Base-by-base conservation (phyloP, 352 stramenopile species). In the Globisporangium orthogonon region DNA sequence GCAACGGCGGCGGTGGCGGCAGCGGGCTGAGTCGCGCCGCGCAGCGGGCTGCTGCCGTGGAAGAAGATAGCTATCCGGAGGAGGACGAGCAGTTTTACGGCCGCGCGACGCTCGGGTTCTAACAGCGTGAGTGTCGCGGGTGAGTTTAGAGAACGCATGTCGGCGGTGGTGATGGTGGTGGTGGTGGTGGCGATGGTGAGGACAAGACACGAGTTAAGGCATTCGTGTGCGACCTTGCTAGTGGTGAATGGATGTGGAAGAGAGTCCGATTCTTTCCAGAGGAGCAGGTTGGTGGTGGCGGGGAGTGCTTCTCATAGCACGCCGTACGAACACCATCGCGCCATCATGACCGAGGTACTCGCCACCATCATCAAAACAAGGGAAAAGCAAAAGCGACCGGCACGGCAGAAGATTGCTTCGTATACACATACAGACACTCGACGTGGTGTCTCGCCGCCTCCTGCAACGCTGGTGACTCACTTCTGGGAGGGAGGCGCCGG, bases 41-140 rank as follows among this genome's bases (percentile, higher is more conserved):
- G 62, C 18, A 63, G 56, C 68, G 63, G 23, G 23, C 23, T 23
- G 23, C 23, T 47, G 61, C 66, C 37, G 54, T 45, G 46, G 74
- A 70, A 50, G 69, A 70, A 50, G 69, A 69, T n/a, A 53, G 44
- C 29, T 53, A 74, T 37, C 67, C 71, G 13, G 76, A 88, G 66
- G 78, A 89, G 30, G 83, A 91, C 61, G 75, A 85, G 53, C 74
- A 89, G 64, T 91, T 86, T 66, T 93, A 93, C 73, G 83, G 83
- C 33, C 83, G 83, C 61, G 83, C 83, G 56, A 93, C 83, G 31
- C 62, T 93, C 43, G 83, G 83, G 35, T 93, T 93, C 61, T 93
- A 86, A 59, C 60, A 30, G 31, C 58, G 31, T 35, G 11, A 23
- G 30, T 53, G 43, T 1, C 35, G 49, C 1, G 52, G 40, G 37